Percentiles rank a stretch among this genome's conserved stretches.
Evolutionary conservation across 768 basidiomycete genomes (phyloP).

Genomic region (Crassisporium funariophilum): DNA sequence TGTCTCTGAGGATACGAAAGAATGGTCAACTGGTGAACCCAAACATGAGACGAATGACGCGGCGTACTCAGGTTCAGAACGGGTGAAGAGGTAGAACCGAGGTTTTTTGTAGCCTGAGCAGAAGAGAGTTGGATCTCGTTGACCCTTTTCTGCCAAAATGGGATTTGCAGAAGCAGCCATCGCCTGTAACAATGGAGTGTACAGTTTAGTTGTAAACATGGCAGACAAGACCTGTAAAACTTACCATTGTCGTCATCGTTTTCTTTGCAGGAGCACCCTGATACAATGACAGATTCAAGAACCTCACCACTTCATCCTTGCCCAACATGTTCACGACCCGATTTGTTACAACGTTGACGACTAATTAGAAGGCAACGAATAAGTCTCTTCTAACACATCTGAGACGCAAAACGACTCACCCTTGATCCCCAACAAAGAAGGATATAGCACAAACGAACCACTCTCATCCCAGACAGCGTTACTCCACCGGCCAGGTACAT

Average conservation of each 20-base stretch:
- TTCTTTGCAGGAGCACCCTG: slow-evolving; percentile 93
- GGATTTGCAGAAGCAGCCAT: slow-evolving; percentile 98
- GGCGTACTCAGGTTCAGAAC: slow-evolving; percentile 85
- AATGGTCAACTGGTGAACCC: background rate
- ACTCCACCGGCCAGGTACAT: slow-evolving; percentile 74
- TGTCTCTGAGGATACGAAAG: slow-evolving; percentile 54
- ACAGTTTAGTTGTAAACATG: background rate
- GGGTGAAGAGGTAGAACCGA: slow-evolving; percentile 94
- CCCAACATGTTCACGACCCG: slow-evolving; percentile 86
- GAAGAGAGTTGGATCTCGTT: slow-evolving; percentile 88
- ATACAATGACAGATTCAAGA: slow-evolving; percentile 85
- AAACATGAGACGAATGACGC: background rate
- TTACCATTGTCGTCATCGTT: slow-evolving; percentile 75
- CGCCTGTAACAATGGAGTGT: slow-evolving; percentile 46
- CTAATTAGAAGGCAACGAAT: slow-evolving; percentile 51
- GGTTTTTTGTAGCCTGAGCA: slow-evolving; percentile 92
- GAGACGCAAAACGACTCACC: slow-evolving; percentile 45
- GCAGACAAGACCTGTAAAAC: slow-evolving; percentile 27
- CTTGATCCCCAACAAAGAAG: slow-evolving; percentile 93
- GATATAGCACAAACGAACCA: slow-evolving; percentile 92
- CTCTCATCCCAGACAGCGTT: slow-evolving; percentile 99
- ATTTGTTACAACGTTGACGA: slow-evolving; percentile 94
- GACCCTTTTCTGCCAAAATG: slow-evolving; percentile 81
- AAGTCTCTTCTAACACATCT: background rate
- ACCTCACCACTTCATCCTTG: slow-evolving; percentile 92